Conservation (phyloP, 2,329 filamentous ascomycete genomes). For the Clonostachys rhizophaga region DNA sequence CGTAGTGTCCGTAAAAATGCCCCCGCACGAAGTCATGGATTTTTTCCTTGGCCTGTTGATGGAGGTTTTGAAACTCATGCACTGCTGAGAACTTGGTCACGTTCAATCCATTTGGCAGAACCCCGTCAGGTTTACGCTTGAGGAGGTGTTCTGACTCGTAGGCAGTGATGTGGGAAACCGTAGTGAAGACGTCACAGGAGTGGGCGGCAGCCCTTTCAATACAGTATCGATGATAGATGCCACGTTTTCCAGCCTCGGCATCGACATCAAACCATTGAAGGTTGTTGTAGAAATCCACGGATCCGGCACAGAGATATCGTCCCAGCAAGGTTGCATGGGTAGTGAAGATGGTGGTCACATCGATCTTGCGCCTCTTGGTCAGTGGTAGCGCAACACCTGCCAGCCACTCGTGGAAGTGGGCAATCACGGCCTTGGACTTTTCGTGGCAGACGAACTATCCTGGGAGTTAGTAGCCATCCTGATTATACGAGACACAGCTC, state of each 20-base stretch:
- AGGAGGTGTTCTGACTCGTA: constrained; percentile 97
- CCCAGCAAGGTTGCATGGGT: constrained; percentile 95
- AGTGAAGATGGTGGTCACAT: constrained; percentile 97
- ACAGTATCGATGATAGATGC: constrained; percentile 98
- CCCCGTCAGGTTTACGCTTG: constrained; percentile 95
- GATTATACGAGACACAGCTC: background rate
- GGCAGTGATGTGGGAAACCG: constrained; percentile 96
- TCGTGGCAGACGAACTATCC: constrained; percentile 86
- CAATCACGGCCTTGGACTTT: constrained; percentile 86
- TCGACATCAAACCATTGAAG: constrained; percentile 96
- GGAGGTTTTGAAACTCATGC: constrained; percentile 98
- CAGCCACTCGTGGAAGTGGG: constrained; percentile 98
- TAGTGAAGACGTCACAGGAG: constrained; percentile 94
- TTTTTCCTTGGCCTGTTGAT: constrained; percentile 94
- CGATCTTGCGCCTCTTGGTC: constrained; percentile 89
- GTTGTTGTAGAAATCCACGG: constrained; percentile 99
- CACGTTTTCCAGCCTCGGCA: constrained; percentile 92
- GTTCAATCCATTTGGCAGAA: constrained; percentile 93
- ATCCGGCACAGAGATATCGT: constrained; percentile 93
- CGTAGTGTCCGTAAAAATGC: constrained; percentile 97
- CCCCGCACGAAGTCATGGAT: constrained; percentile 97
- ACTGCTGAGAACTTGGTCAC: constrained; percentile 96
- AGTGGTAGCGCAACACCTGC: constrained; percentile 89
- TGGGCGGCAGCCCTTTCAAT: constrained; percentile 94
- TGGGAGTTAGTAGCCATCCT: constrained; percentile 6